Conservation (phyloP, 345 rosid species). For the Barbarea vulgaris region DNA sequence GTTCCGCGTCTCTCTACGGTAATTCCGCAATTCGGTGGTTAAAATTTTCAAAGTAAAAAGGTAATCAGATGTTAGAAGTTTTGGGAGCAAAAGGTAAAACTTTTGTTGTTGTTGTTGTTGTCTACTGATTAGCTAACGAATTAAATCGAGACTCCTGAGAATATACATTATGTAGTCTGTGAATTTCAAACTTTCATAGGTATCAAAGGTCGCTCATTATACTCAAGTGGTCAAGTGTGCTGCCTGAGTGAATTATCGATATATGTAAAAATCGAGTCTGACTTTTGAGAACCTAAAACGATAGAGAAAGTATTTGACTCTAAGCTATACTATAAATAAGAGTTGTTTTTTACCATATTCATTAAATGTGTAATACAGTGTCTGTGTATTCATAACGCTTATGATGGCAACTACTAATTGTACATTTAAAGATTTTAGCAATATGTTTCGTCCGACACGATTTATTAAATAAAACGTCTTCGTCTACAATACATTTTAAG, state of each 20-base stretch:
- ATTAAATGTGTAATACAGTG: background rate
- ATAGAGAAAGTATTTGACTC: background rate
- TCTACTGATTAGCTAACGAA: conserved; percentile 9
- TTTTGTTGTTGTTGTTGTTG: background rate
- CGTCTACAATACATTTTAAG: background rate
- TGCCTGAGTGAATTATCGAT: conserved; percentile 10
- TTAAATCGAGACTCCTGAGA: conserved; percentile 8
- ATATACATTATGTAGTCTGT: background rate
- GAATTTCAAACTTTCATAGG: conserved; percentile 8
- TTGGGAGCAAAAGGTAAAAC: background rate
- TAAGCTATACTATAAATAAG: background rate
- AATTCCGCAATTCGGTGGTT: conserved; percentile 20
- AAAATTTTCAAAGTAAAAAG: background rate
- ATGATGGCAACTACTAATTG: conserved; percentile 6
- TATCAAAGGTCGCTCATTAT: conserved; percentile 25
- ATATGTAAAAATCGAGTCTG: conserved; percentile 3
- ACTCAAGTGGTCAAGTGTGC: conserved; percentile 18
- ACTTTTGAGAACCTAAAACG: conserved; percentile 33
- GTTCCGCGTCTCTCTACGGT: conserved; percentile 33
- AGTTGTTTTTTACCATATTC: conserved; percentile 9
- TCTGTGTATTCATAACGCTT: background rate
- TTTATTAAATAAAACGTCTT: background rate
- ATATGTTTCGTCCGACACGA: background rate
- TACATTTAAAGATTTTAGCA: background rate
- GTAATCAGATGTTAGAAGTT: background rate